These are phyloP conservation scores for Pseudogymnoascus sp. DNA, from an alignment of 2,329 filamentous ascomycete genomes.

Conservation along the genomic window DNA sequence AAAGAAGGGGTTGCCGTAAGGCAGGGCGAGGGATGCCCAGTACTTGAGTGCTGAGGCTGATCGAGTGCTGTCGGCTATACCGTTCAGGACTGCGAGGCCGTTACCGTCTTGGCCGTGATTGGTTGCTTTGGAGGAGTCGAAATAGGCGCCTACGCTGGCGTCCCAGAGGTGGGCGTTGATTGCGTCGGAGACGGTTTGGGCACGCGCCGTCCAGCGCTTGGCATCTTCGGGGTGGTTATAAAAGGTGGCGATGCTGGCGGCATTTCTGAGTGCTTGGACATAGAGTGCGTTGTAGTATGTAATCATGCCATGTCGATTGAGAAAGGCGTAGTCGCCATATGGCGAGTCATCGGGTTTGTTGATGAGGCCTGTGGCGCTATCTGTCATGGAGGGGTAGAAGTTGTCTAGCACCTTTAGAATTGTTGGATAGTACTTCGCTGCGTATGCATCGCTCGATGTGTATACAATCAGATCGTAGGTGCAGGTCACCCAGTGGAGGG, in stretches of 20 bases:
- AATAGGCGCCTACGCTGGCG: constrained; percentile 36
- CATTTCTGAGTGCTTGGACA: constrained; percentile 38
- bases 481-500: constrained; percentile 46
- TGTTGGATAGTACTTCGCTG: constrained; percentile 35
- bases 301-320: constrained; percentile 39
- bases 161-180: constrained; percentile 36
- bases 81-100: constrained; percentile 38
- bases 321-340: constrained; percentile 47
- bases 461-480: constrained; percentile 44
- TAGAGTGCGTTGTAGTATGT: constrained; percentile 49
- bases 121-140: constrained; percentile 32
- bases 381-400: constrained; percentile 40
- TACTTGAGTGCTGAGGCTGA: constrained; percentile 35
- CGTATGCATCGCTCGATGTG: constrained; percentile 38
- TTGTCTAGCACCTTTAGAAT: constrained; percentile 37
- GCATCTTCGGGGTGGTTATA: constrained; percentile 30
- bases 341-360: constrained; percentile 34
- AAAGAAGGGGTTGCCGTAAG: constrained; percentile 47
- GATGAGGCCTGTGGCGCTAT: constrained; percentile 34
- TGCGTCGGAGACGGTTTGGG: constrained; percentile 29
- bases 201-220: constrained; percentile 34
- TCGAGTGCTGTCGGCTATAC: constrained; percentile 25
- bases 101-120: constrained; percentile 46
- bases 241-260: constrained; percentile 35
- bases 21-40: constrained; percentile 30